Evolutionary conservation across 495 filamentous ascomycete genomes (phyloP), one percentile per base, ranked within the genome.

Genomic region (Cercophora sp.): DNA sequence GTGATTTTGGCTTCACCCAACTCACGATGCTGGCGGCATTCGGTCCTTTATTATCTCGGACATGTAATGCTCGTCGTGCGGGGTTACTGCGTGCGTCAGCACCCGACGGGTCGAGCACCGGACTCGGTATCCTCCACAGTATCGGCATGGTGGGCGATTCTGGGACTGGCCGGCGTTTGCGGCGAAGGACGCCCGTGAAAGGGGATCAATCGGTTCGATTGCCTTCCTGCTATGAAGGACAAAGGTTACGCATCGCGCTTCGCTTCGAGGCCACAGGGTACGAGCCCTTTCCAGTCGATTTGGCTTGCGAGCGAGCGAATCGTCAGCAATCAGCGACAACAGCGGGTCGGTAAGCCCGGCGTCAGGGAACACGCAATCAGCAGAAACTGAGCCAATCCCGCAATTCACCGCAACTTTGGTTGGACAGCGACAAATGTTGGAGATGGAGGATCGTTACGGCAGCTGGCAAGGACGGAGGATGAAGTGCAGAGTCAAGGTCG

Each of bases 191-290:
- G 16, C 45, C 18, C 19, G 46, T 15, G 43, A n/a, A 42, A 46
- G n/a, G 18, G 5, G 5, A 35, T 59, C 34, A 51, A 43, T 56
- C 46, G 56, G 32, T 40, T 34, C 15, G 43, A 27, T 59, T 40
- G n/a, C 9, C 26, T n/a, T 36, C n/a, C 48, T 56, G 49, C 58
- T 58, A 58, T 42, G 58, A 48, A 49, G 40, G 26, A 41, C 58
- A 43, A 58, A 24, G 46, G 43, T 10, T 41, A 48, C 48, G 55
- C 58, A 61, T 61, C 52, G 47, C 58, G 56, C 47, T 56, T 25
- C 35, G 22, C 23, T 23, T 29, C 9, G n/a, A 19, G 25, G 5
- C 11, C 8, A 26, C 20, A 31, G 48, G 8, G 19, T 23, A 15
- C 15, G 13, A 19, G 2, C 13, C 19, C 23, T 29, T 29, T 26